Evolutionary conservation across 768 basidiomycete species (phyloP), one percentile per base, ranked within the genome.

Genomic region (Brasilioporus rufonigricans): DNA sequence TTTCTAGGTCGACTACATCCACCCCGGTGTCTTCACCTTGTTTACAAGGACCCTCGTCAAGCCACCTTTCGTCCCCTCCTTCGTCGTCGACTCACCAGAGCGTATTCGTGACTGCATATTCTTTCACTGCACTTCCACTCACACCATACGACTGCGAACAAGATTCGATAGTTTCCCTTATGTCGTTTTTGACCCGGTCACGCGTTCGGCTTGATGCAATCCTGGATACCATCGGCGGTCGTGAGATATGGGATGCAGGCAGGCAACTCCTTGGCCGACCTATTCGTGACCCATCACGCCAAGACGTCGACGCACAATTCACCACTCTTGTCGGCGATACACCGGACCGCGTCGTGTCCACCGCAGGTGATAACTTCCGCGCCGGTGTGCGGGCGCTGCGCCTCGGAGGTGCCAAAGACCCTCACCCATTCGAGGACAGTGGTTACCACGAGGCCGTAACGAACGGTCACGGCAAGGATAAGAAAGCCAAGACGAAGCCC

Each of bases 221-320:
- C 3, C 68, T 95, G 57, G 94, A 96, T 68, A 89, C 88, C 1
- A 72, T 91, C 18, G 93, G 93, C 4, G 91, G 93, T 16, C 80
- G 80, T 64, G 83, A 81, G 36, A 78, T 94, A 33, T 91, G 92
- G 80, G 86, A 90, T 59, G 87, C 84, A 5, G 80, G 86, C 3
- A 82, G 83, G 60, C 68, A 78, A 50, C 74, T 96, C 33, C 74
- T 92, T 61, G 66, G 69, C 73, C 69, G 53, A 50, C 65, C 61
- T 51, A 64, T 62, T 48, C 60, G 55, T 33, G 61, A 70, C 44
- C 60, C 64, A 56, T 62, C 64, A 36, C 48, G 76, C 69, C 59
- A 66, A 44, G 66, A 57, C 8, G 43, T 61, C 6, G 64, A 65
- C 24, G 59, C 75, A 4, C 85, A 91, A 67, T 92, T 93, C 67